Evolutionary conservation across 345 rosid genomes (phyloP).

Genomic region (Punica granatum): DNA sequence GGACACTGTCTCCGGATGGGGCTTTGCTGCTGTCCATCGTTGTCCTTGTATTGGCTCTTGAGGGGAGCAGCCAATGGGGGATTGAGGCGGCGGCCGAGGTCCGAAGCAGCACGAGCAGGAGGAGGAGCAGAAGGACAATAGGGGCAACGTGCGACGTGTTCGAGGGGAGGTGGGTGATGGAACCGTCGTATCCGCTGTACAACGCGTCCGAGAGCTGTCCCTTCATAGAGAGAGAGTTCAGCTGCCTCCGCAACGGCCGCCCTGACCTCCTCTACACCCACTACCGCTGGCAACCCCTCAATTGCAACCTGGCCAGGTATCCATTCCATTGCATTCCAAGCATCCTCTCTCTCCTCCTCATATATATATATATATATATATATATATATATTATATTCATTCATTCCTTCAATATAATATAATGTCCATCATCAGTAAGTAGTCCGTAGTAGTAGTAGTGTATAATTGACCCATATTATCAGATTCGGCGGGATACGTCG

Average conservation of each 20-base stretch:
- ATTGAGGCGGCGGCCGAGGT: no score
- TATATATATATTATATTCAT: no score
- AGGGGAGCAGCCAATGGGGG: background rate
- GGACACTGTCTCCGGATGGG: background rate
- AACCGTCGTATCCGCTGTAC: constrained; percentile 60
- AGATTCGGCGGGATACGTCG: no score
- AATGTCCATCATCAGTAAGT: no score
- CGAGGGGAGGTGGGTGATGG: constrained; percentile 64
- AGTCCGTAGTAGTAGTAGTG: no score
- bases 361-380: no score
- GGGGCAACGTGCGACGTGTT: constrained; percentile 64
- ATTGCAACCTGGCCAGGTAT: constrained; percentile 51
- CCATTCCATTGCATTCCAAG: background rate
- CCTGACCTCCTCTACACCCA: constrained; percentile 47
- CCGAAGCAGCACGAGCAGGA: no score
- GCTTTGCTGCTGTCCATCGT: background rate
- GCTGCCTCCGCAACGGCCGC: constrained; percentile 63
- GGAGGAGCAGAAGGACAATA: no score
- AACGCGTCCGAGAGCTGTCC: constrained; percentile 44
- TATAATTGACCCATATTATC: no score
- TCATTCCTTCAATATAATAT: no score
- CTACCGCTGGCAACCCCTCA: constrained; percentile 68
- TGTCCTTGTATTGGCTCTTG: background rate
- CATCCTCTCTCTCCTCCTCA: background rate
- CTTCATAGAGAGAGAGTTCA: constrained; percentile 57